Evolutionary conservation across 352 stramenopile species (phyloP).

Genomic region (Phytopythium chamaehyphon): DNA sequence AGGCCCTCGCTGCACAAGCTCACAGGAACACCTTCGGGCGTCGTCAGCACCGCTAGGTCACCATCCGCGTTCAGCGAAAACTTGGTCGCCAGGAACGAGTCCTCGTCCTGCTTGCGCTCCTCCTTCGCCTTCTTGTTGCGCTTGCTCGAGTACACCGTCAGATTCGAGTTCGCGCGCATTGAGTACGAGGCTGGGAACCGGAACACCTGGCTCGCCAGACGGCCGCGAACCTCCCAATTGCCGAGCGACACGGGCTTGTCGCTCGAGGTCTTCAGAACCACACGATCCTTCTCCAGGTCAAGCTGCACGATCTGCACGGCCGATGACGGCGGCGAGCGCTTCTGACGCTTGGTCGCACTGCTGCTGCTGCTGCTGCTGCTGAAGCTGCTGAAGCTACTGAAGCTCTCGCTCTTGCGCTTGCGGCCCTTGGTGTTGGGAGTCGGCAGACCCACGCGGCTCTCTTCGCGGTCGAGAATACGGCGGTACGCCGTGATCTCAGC

Average conservation of each 20-base stretch:
- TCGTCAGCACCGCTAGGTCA: conserved; percentile 65
- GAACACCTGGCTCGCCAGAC: conserved; percentile 59
- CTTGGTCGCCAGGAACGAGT: conserved; percentile 78
- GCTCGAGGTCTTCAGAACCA: conserved; percentile 75
- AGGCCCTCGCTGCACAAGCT: conserved; percentile 62
- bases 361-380: conserved; percentile 9
- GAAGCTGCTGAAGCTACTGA: background rate
- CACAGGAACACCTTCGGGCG: conserved; percentile 60
- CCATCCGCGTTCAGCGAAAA: conserved; percentile 68
- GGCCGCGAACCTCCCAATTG: conserved; percentile 62
- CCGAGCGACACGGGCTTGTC: conserved; percentile 49
- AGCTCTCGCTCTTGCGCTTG: conserved; percentile 63
- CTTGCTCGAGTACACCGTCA: conserved; percentile 79
- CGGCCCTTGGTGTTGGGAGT: conserved; percentile 44
- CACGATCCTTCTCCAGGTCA: conserved; percentile 71
- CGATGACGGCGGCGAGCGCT: conserved; percentile 29
- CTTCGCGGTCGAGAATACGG: conserved; percentile 77
- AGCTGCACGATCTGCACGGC: conserved; percentile 57
- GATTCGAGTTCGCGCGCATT: conserved; percentile 60
- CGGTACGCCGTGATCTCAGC: conserved; percentile 79
- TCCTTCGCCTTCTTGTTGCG: conserved; percentile 75
- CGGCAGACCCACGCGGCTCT: conserved; percentile 58
- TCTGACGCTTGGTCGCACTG: conserved; percentile 37
- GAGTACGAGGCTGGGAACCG: conserved; percentile 63
- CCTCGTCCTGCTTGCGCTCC: conserved; percentile 64